Evolutionary conservation across 805 yeast genomes (phyloP).

Genomic region (Brettanomyces sp.): DNA sequence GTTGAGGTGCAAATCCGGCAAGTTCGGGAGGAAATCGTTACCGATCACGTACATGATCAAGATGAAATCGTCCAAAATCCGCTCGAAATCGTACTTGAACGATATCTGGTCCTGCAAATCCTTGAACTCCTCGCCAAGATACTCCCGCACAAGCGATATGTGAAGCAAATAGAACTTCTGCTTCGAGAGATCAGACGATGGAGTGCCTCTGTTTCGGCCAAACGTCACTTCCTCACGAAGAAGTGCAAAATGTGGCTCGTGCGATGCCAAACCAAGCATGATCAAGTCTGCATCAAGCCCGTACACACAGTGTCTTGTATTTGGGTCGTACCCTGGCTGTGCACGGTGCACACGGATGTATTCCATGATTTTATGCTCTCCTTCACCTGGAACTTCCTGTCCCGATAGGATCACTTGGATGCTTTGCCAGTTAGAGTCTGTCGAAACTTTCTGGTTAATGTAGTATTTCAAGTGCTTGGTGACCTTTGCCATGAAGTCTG

Average conservation of each 20-base stretch:
- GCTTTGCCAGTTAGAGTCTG: constrained; percentile 80
- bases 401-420: constrained; percentile 76
- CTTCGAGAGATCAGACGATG: constrained; percentile 46
- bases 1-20: constrained; percentile 87
- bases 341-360: constrained; percentile 73
- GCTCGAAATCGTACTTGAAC: constrained; percentile 77
- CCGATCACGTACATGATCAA: constrained; percentile 91
- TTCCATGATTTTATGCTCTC: constrained; percentile 96
- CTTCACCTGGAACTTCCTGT: constrained; percentile 97
- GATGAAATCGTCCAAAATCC: constrained; percentile 85
- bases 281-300: constrained; percentile 96
- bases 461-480: constrained; percentile 77
- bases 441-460: constrained; percentile 77
- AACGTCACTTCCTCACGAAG: constrained; percentile 93
- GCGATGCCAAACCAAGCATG: constrained; percentile 83
- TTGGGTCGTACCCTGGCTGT: constrained; percentile 64
- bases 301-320: constrained; percentile 86
- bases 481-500: constrained; percentile 88
- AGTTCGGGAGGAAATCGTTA: constrained; percentile 93
- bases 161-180: constrained; percentile 81
- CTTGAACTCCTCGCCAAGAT: constrained; percentile 74
- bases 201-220: constrained; percentile 37
- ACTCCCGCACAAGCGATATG: constrained; percentile 81
- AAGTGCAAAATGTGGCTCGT: constrained; percentile 92
- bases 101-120: constrained; percentile 54